Evolutionary conservation across 1,139 yeast species (phyloP), one percentile per base, ranked within the genome.

Genomic region (Blastobotrys serpentis): DNA sequence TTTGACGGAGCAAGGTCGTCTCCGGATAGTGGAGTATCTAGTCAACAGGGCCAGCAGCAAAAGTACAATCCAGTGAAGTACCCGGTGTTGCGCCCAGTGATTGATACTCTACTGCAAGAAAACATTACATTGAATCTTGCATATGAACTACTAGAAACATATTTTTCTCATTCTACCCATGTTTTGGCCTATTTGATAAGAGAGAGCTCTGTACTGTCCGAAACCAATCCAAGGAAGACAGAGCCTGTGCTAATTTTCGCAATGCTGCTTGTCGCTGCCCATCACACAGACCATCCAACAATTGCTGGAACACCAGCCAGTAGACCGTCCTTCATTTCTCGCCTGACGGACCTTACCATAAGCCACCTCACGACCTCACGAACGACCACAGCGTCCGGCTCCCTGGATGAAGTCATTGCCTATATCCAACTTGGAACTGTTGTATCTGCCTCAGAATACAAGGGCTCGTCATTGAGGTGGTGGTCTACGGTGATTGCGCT

Each of bases 391-490:
- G 58, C 62, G 5, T 57, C 58, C 10, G 70, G 67, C 5, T 57
- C 64, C 0, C 56, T 71, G 34, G 75, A 72, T 52, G 76, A 71
- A 44, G 67, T 70, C 7, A 61, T 72, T 16, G 65, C 72, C 2
- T 60, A 64, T 23, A 57, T 67, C 6, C 74, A 71, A 49, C 58
- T 72, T 14, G 72, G 72, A 1, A 68, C 71, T 16, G 61, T 69
- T 17, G 68, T 69, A 50, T 71, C 74, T 1, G 70, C 74, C 48
- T 59, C 74, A 13, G 70, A 71, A 16, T 69, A 64, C 54, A 68
- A 72, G 36, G 68, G 69, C 41, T 66, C 72, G 14, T 67, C 72
- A 11, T 54, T 69, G 29, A 60, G 68, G 25, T 72, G 76, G 75
- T 68, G 73, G 70, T 61, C 64, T 39, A 52, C 63, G 23, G 72